Percentiles rank a stretch among this genome's conserved stretches.
Conservation (phyloP, 1,284 basidiomycete species). For the Baeospora myosura region DNA sequence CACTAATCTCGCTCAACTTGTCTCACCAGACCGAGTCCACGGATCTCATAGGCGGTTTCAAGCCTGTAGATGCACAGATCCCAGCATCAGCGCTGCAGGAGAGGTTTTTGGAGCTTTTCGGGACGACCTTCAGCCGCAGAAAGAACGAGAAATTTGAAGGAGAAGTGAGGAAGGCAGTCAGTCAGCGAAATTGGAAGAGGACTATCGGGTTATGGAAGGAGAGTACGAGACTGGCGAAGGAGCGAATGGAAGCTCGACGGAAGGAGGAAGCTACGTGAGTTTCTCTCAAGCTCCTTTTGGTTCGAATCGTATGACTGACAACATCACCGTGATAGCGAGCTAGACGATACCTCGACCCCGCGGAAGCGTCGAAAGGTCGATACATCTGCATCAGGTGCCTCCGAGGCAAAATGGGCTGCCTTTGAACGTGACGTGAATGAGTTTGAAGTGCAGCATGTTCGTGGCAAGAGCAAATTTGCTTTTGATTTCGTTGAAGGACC, state of each 20-base stretch:
- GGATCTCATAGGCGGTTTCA: conserved; percentile 93
- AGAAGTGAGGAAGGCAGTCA: conserved; percentile 78
- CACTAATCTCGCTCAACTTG: conserved; percentile 85
- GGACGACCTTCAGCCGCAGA: conserved; percentile 81
- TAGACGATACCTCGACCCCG: conserved; percentile 39
- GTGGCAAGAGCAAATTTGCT: conserved; percentile 80
- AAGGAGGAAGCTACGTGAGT: conserved; percentile 38
- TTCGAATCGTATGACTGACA: background rate
- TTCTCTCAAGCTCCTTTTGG: background rate
- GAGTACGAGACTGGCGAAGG: conserved; percentile 62
- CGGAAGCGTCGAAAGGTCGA: conserved; percentile 73
- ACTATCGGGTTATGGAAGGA: conserved; percentile 83
- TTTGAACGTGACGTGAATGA: conserved; percentile 70
- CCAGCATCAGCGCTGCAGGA: conserved; percentile 74
- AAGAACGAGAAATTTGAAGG: conserved; percentile 88
- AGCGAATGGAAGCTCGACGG: conserved; percentile 45
- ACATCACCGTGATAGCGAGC: conserved; percentile 11
- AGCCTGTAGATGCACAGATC: conserved; percentile 83
- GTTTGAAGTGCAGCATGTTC: conserved; percentile 84
- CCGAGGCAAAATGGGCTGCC: conserved; percentile 59
- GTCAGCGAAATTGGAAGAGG: conserved; percentile 81
- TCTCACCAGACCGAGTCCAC: conserved; percentile 96
- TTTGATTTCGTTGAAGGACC: conserved; percentile 97
- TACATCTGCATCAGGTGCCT: conserved; percentile 33
- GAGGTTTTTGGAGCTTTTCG: conserved; percentile 80